phyloP scores from a whole-genome alignment of 257 asterid species.

The Solanum etuberosum region DNA sequence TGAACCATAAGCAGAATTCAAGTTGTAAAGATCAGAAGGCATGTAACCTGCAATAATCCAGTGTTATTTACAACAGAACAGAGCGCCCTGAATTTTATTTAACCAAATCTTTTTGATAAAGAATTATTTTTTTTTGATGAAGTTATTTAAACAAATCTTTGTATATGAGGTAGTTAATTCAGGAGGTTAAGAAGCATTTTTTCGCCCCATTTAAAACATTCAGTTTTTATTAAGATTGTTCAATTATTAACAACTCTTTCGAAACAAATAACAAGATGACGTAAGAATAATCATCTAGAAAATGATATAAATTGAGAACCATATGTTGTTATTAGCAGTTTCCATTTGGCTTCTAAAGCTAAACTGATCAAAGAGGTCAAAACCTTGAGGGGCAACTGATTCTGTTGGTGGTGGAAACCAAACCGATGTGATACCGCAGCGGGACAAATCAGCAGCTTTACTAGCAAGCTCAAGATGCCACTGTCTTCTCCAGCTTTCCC shows the following conservation, averaged over 20 bases:
- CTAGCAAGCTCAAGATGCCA: constrained; percentile 32
- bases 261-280: background rate
- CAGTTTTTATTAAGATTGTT: background rate
- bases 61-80: background rate
- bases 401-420: constrained; percentile 42
- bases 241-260: background rate
- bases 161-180: background rate
- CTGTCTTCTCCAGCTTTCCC: constrained; percentile 35
- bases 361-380: background rate
- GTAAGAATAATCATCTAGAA: background rate
- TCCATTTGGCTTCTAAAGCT: background rate
- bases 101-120: background rate
- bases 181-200: background rate
- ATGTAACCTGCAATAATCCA: constrained; percentile 24
- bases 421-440: constrained; percentile 29
- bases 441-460: constrained; percentile 34
- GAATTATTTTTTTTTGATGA: background rate
- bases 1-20: constrained; percentile 30
- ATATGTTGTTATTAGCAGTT: background rate
- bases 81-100: background rate
- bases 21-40: constrained; percentile 41
- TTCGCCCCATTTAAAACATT: background rate
- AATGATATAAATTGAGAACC: background rate
- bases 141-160: background rate
- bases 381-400: constrained; percentile 41